Evolutionary conservation across 345 rosid species (phyloP).

Genomic region (Citrus trifoliata): DNA sequence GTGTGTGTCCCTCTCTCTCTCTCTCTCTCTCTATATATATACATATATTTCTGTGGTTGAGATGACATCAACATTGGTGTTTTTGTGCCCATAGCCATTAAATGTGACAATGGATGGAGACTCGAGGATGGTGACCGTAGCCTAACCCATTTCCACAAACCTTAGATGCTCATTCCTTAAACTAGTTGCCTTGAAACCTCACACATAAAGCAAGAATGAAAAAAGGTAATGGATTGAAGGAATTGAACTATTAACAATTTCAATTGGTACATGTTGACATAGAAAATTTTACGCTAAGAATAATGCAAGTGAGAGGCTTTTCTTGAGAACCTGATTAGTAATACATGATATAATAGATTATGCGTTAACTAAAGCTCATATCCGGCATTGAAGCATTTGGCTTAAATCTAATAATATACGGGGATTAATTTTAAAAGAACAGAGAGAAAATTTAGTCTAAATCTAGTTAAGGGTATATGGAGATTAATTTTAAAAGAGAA

Average conservation of each 20-base stretch:
- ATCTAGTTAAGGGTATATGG: no score
- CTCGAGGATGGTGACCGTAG: conserved; percentile 8
- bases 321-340: not conserved
- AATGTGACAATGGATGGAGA: conserved; percentile 17
- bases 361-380: not conserved
- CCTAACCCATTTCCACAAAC: conserved; percentile 17
- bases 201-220: not conserved
- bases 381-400: no score
- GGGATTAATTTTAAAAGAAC: no score
- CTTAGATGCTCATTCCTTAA: conserved; percentile 2
- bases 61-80: not conserved
- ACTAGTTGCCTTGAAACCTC: not conserved
- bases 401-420: no score
- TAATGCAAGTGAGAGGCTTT: not conserved
- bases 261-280: not conserved
- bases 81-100: conserved; percentile 8
- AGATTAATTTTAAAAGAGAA: no score
- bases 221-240: not conserved
- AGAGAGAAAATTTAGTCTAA: no score
- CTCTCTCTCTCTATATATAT: no score
- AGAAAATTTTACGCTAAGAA: not conserved
- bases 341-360: no score
- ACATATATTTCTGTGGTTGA: not conserved
- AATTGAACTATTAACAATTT: not conserved
- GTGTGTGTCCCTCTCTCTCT: no score